These are phyloP conservation scores for Tolypocladium album DNA, from an alignment of 2,329 filamentous ascomycete genomes.

Conservation along the genomic window DNA sequence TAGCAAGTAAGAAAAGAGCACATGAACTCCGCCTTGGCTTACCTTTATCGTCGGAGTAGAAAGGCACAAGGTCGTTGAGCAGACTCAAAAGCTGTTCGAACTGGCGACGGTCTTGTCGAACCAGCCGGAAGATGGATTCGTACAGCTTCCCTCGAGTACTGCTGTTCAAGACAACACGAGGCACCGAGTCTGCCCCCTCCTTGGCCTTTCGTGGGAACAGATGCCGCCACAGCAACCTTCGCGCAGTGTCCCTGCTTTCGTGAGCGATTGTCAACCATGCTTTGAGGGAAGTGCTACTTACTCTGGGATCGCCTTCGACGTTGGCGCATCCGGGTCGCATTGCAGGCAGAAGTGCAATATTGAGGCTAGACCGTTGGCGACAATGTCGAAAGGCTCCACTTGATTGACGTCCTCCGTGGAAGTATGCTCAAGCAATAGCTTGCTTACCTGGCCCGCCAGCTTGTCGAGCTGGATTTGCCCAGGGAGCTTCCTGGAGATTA, in stretches of 20 bases:
- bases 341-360: slow-evolving; percentile 20
- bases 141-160: slow-evolving; percentile 49
- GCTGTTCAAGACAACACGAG: slow-evolving; percentile 36
- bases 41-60: slow-evolving; percentile 29
- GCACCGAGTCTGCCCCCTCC: slow-evolving; percentile 15
- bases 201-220: slow-evolving; percentile 43
- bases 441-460: slow-evolving; percentile 18
- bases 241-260: slow-evolving; percentile 13
- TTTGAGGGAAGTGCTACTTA: slow-evolving; percentile 6
- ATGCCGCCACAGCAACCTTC: slow-evolving; percentile 48
- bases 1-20: background rate
- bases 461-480: slow-evolving; percentile 18
- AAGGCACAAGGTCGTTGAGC: slow-evolving; percentile 23
- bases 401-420: slow-evolving; percentile 26
- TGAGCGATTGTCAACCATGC: slow-evolving; percentile 1
- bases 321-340: slow-evolving; percentile 13
- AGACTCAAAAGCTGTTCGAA: slow-evolving; percentile 38
- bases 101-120: slow-evolving; percentile 37
- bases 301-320: slow-evolving; percentile 13
- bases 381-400: slow-evolving; percentile 13
- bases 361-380: slow-evolving; percentile 18
- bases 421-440: slow-evolving; percentile 26
- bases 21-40: slow-evolving; percentile 5
- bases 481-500: slow-evolving; percentile 13
- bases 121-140: slow-evolving; percentile 46